These are phyloP conservation scores for Dendrobium nobile DNA, from an alignment of 106 monocot species.

Conservation along the genomic window DNA sequence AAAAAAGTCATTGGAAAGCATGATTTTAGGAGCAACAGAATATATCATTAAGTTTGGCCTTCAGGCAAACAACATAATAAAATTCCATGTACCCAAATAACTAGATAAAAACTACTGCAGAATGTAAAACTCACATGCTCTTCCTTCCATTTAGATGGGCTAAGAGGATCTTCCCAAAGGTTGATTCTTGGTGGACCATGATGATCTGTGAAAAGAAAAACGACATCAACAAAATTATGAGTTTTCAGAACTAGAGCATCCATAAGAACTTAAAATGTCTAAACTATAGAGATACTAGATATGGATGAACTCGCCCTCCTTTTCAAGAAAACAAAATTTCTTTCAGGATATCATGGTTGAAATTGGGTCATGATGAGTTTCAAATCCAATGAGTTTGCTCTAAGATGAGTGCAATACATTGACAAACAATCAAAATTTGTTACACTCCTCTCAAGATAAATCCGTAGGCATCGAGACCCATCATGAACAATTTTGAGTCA, in stretches of 20 bases:
- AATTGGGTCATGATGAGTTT: no score
- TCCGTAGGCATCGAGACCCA: no score
- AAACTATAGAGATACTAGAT: neutral
- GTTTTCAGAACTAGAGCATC: neutral
- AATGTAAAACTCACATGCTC: conserved; percentile 57
- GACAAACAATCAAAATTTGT: neutral
- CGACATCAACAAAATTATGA: neutral
- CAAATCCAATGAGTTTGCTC: neutral
- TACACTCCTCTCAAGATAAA: no score
- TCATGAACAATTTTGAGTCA: no score
- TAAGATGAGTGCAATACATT: neutral
- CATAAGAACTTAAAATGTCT: neutral
- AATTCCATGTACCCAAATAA: neutral
- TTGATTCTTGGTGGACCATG: conserved; percentile 70
- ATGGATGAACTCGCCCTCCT: neutral
- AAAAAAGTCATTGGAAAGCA: neutral
- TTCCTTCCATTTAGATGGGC: conserved; percentile 91
- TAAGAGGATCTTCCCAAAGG: conserved; percentile 74
- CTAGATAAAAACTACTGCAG: neutral
- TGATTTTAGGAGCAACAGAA: neutral
- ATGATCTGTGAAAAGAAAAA: conserved; percentile 42
- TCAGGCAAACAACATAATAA: neutral
- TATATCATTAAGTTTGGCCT: neutral
- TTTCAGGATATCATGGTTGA: no score
- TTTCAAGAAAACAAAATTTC: no score